Evolutionary conservation across 768 basidiomycete genomes (phyloP), one percentile per base, ranked within the genome.

Genomic region (Pleurotus salmoneostramineus): DNA sequence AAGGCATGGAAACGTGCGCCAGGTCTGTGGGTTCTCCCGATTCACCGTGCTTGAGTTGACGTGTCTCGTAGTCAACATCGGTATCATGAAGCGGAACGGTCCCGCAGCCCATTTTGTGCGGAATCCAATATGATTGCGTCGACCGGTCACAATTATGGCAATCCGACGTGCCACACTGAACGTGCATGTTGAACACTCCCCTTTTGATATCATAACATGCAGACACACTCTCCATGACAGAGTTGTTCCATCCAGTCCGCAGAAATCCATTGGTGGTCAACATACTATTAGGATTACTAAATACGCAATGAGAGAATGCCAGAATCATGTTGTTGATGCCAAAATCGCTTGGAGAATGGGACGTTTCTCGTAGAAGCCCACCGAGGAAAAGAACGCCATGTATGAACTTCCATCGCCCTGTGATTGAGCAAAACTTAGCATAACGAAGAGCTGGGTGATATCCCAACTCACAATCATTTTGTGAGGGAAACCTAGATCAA

Each of bases 1-100:
- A 74, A 74, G 50, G 77, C 77, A 31, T 89, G 87, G 86, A 79
- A 84, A 61, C 74, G 87, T 49, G 74, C 76, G 66, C 74, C 84
- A 50, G 85, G 87, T 87, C 61, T 44, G 76, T 66, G 7, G n/a
- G 17, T 15, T 45, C 15, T 31, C 5, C 11, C 21, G 50, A 10
- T 15, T 35, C 11, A 5, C 44, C 44, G 2, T 11, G 17, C 44
- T 11, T 10, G 15, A 35, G 32, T 57, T 40, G 61, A 37, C 42
- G 4, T 37, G 35, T 54, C 42, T 54, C 31, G 15, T 50, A 87
- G 85, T 75, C 7, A 84, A 85, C 45, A 65, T 87, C 3, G 85
- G 85, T 31, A 74, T 81, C 17, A 74, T 87, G 71, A 79, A 78
- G 63, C 64, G 71, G 49, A 74, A 71, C 54, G 84, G 84, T 0